Conservation (phyloP, 495 filamentous ascomycete genomes). For the Emericellopsis terricola region DNA sequence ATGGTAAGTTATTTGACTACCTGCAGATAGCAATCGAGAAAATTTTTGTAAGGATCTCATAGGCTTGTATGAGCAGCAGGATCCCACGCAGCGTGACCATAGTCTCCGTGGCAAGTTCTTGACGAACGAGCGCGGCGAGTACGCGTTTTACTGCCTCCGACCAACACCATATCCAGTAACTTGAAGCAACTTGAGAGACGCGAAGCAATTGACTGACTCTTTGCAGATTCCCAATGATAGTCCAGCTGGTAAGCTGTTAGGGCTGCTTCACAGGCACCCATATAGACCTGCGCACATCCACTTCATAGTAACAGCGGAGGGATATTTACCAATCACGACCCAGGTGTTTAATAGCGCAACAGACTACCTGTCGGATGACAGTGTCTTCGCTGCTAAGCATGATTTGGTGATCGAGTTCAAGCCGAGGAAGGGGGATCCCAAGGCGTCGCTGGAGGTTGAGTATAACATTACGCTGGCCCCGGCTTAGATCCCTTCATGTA, state of each 20-base stretch:
- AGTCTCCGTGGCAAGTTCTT: slow-evolving; percentile 62
- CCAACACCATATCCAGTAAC: too few relatives aligned
- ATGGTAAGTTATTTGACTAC: too few relatives aligned
- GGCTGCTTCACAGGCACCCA: slow-evolving; percentile 46
- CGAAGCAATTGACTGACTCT: slow-evolving; percentile 47
- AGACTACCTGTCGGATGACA: slow-evolving; percentile 42
- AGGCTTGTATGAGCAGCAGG: slow-evolving; percentile 66
- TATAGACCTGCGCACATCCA: slow-evolving; percentile 62
- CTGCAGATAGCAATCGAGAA: too few relatives aligned
- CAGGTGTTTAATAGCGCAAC: slow-evolving; percentile 56
- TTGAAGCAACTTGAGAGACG: slow-evolving; percentile 42
- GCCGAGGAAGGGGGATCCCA: slow-evolving; percentile 34
- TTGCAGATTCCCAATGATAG: slow-evolving; percentile 54
- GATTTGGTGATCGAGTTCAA: slow-evolving; percentile 49
- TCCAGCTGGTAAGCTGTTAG: slow-evolving; percentile 28
- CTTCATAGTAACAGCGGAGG: slow-evolving; percentile 33
- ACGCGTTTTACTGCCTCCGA: too few relatives aligned
- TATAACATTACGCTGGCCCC: too few relatives aligned
- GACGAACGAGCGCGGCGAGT: too few relatives aligned
- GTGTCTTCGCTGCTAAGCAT: slow-evolving; percentile 64
- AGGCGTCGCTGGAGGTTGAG: too few relatives aligned
- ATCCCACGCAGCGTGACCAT: slow-evolving; percentile 47
- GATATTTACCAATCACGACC: slow-evolving; percentile 38
- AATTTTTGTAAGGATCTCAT: too few relatives aligned
- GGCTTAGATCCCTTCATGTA: too few relatives aligned